Base-by-base conservation (phyloP, 768 basidiomycete genomes). In the Sistotremastrum suecicum region DNA sequence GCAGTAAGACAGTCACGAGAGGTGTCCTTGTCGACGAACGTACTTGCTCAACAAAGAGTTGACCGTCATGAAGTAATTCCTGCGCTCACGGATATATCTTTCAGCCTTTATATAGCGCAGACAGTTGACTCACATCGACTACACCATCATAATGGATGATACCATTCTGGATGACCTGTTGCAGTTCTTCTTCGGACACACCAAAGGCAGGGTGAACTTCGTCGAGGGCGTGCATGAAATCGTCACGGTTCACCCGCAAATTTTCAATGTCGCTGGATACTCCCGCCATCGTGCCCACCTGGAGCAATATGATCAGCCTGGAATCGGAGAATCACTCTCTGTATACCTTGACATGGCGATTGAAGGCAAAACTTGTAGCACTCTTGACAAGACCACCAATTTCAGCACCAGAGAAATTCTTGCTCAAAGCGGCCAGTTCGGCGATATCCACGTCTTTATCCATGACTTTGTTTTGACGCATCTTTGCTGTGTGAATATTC, bases 331-430 rank as follows among this genome's bases (percentile, higher is more conserved):
- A 38, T 28, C 12, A 11, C 30, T 30, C 3, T 10, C 29, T n/a
- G 6, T 7, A 46, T 42, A 73, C 83, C 66, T 97, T 97, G 55
- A 98, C 90, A 59, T 99, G 95, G 37, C 95, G 71, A 56, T 86
- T 92, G 68, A 99, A 94, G 20, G 95, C 94, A 57, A 94, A 99
- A 77, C 84, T 89, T 1, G 94, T 91, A 33, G 95, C 95, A 57
- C 90, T 95, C 74, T 97, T 98, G 63, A 98, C 84, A 39, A 99
- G 66, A 54, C 95, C 95, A 45, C 78, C 78, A 49, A 99, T 88
- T 63, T 99, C 95, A 1, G 95, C 95, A 46, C 95, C 95, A 5
- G 85, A 88, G 60, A 97, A 99, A 67, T 99, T 99, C 70, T 98
- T 99, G 45, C 92, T 98, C 39, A 73, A 49, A 4, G 68, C 60